Percentiles rank a stretch among this genome's conserved stretches.
Conservation (phyloP, 768 basidiomycete genomes). For the Tylopilus vinaceipallidus region DNA sequence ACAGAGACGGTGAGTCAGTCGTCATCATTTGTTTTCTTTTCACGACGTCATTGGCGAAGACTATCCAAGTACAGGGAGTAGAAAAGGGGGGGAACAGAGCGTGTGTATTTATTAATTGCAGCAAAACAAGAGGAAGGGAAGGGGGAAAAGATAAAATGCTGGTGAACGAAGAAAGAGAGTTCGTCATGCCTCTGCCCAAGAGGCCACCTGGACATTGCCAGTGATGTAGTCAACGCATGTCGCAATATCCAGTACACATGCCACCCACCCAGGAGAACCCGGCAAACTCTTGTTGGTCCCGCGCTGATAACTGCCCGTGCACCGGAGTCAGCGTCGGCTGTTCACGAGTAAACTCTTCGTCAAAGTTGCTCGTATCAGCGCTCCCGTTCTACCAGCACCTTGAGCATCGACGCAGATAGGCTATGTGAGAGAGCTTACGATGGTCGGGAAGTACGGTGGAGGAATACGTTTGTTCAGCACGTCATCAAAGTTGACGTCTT, state of each 20-base stretch:
- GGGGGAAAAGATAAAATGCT: constrained; percentile 23
- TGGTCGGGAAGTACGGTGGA: constrained; percentile 94
- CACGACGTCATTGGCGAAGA: constrained; percentile 25
- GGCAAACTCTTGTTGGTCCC: constrained; percentile 93
- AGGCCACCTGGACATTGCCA: constrained; percentile 37
- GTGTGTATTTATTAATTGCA: constrained; percentile 34
- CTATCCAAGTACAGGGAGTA: constrained; percentile 40
- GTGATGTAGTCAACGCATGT: not conserved
- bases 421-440: constrained; percentile 54
- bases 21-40: constrained; percentile 14
- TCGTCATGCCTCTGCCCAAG: constrained; percentile 56
- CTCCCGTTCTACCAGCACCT: constrained; percentile 60
- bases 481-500: constrained; percentile 96
- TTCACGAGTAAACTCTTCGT: constrained; percentile 95
- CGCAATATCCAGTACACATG: not conserved
- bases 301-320: constrained; percentile 85
- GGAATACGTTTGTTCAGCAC: constrained; percentile 97
- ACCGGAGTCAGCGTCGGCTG: constrained; percentile 98
- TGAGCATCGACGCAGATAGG: constrained; percentile 6
- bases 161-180: constrained; percentile 21
- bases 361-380: constrained; percentile 90
- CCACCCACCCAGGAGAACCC: constrained; percentile 88
- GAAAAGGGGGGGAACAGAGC: constrained; percentile 23
- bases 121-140: constrained; percentile 30
- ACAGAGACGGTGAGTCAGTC: constrained; percentile 19